Evolutionary conservation across 176 grass and related monocot genomes (phyloP).

Genomic region (Oryza officinalis): DNA sequence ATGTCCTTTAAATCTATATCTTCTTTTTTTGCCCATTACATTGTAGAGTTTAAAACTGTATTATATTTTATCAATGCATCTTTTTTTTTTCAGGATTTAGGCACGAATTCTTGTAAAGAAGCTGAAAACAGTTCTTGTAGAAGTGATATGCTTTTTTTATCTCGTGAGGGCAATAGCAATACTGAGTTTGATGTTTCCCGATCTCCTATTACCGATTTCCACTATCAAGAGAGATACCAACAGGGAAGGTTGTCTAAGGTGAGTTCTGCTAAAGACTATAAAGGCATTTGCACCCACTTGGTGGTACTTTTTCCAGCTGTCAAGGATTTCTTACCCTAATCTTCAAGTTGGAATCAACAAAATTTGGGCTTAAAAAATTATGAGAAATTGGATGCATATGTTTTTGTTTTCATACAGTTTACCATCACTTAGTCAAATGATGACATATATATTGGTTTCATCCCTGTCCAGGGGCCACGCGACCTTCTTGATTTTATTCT

Average conservation of each 20-base stretch:
- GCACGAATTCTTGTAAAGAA: conserved; percentile 47
- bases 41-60: conserved; percentile 9
- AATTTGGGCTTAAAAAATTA: conserved; percentile 17
- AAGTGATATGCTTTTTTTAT: conserved; percentile 61
- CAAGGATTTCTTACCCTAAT: neutral
- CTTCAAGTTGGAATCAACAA: conserved; percentile 1
- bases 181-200: conserved; percentile 67
- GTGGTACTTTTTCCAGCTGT: neutral
- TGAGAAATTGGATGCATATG: neutral
- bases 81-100: conserved; percentile 61
- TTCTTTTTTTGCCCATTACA: conserved; percentile 8
- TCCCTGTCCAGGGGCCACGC: conserved; percentile 55
- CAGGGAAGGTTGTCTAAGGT: conserved; percentile 81
- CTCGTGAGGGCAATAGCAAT: conserved; percentile 38
- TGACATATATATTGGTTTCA: conserved; percentile 22
- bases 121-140: conserved; percentile 31
- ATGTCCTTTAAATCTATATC: conserved; percentile 13
- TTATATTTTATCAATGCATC: conserved; percentile 20
- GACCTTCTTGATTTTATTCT: conserved; percentile 92
- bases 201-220: conserved; percentile 84
- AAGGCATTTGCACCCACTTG: conserved; percentile 3
- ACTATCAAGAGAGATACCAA: conserved; percentile 79
- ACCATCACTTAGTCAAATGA: conserved; percentile 10
- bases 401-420: neutral
- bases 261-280: conserved; percentile 22